Percentiles rank a stretch among this genome's conserved stretches.
phyloP scores from a whole-genome alignment of 352 stramenopile species.

The Globisporangium paddicum region DNA sequence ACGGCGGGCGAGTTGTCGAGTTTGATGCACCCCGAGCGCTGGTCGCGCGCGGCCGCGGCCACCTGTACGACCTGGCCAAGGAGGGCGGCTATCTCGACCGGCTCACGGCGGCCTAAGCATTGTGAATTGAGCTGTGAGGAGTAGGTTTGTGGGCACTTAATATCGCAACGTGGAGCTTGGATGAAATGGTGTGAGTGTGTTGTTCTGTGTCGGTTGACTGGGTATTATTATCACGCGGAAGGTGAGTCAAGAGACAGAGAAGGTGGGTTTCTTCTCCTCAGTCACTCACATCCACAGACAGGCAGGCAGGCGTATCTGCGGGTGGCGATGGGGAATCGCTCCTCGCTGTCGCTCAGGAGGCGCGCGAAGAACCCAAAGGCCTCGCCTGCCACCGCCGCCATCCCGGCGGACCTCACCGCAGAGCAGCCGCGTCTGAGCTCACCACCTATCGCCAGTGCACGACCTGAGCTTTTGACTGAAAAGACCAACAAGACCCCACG shows the following conservation, averaged over 20 bases:
- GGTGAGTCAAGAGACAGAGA: neutral
- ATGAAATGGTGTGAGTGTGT: conserved; percentile 20
- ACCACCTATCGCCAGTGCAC: neutral
- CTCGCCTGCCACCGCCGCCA: neutral
- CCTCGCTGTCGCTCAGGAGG: conserved; percentile 6
- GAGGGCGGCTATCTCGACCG: conserved; percentile 41
- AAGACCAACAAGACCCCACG: neutral
- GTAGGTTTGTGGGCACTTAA: too few species aligned
- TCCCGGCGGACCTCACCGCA: neutral
- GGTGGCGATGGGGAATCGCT: conserved; percentile 9
- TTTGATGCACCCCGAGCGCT: conserved; percentile 78
- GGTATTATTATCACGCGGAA: neutral
- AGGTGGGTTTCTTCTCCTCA: too few species aligned
- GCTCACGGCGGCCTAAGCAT: conserved; percentile 4
- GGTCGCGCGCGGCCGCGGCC: conserved; percentile 22
- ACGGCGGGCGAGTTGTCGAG: conserved; percentile 86
- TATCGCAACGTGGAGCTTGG: too few species aligned
- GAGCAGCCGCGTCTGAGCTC: neutral
- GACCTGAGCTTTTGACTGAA: neutral
- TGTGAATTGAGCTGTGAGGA: too few species aligned
- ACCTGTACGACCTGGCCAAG: conserved; percentile 36
- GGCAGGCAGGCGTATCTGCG: neutral
- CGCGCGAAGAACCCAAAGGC: neutral
- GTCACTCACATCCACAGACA: too few species aligned
- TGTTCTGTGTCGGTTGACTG: neutral